phyloP scores from a whole-genome alignment of 495 filamentous ascomycete species.

The Penicillium malachiteum region DNA sequence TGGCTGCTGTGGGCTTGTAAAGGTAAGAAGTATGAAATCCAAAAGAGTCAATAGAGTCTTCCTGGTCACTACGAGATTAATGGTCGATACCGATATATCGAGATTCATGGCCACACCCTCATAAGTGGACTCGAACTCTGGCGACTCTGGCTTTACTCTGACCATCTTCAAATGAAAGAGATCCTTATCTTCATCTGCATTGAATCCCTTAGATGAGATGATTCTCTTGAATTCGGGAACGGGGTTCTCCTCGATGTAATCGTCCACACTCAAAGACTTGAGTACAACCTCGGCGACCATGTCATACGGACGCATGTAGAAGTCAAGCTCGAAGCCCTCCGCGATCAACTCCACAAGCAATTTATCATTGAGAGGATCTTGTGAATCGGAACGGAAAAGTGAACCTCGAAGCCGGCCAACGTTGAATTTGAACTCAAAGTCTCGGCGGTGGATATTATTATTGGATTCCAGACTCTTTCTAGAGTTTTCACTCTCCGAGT shows the following conservation, averaged over 20 bases:
- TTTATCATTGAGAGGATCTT: slow-evolving; percentile 72
- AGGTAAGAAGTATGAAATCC: slow-evolving; percentile 94
- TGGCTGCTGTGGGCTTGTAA: slow-evolving; percentile 67
- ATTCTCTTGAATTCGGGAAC: slow-evolving; percentile 94
- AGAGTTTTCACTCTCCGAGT: slow-evolving; percentile 59
- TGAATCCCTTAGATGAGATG: slow-evolving; percentile 79
- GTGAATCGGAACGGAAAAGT: slow-evolving; percentile 80
- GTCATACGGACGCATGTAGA: slow-evolving; percentile 83
- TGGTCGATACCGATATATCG: slow-evolving; percentile 88
- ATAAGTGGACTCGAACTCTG: slow-evolving; percentile 86
- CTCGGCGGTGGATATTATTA: slow-evolving; percentile 76
- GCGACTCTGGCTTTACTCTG: slow-evolving; percentile 85
- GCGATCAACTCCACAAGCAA: slow-evolving; percentile 89
- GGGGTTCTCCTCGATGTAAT: slow-evolving; percentile 88
- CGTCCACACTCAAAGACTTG: slow-evolving; percentile 85
- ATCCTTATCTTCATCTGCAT: slow-evolving; percentile 70
- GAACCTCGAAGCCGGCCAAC: slow-evolving; percentile 92
- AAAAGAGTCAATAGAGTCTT: slow-evolving; percentile 92
- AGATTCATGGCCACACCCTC: slow-evolving; percentile 92
- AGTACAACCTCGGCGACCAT: slow-evolving; percentile 89
- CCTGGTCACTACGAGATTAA: slow-evolving; percentile 91
- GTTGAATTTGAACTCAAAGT: slow-evolving; percentile 93
- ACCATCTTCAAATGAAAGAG: slow-evolving; percentile 86
- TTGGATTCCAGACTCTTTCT: slow-evolving; percentile 54
- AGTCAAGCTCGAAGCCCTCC: slow-evolving; percentile 82